Evolutionary conservation across 371 early-diverging fungal genomes (phyloP).

Genomic region (Zychaea mexicana): DNA sequence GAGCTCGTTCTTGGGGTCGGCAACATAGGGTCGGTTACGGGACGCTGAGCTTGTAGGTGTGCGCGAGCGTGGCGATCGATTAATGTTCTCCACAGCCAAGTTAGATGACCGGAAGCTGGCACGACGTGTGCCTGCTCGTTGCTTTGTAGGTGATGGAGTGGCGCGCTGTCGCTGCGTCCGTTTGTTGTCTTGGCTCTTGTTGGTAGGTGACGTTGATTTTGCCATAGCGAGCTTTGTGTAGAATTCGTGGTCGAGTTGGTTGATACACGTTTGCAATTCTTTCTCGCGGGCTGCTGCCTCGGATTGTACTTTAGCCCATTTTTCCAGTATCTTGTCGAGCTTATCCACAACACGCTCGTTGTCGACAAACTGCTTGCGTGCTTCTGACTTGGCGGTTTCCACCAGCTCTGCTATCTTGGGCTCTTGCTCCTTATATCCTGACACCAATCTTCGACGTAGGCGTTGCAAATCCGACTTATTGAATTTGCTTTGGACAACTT

Average conservation of each 20-base stretch:
- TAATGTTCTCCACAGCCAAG: background rate
- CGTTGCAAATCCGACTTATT: slow-evolving; percentile 52
- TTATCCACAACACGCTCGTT: slow-evolving; percentile 46
- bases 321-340: slow-evolving; percentile 44
- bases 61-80: background rate
- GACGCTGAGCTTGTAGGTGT: slow-evolving; percentile 9
- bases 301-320: slow-evolving; percentile 41
- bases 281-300: slow-evolving; percentile 31
- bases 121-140: slow-evolving; percentile 17
- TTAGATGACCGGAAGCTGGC: background rate
- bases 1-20: slow-evolving; percentile 64
- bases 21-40: slow-evolving; percentile 39
- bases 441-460: slow-evolving; percentile 40
- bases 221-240: slow-evolving; percentile 51
- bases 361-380: slow-evolving; percentile 44
- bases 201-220: slow-evolving; percentile 31
- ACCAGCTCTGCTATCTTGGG: slow-evolving; percentile 24
- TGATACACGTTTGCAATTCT: slow-evolving; percentile 42
- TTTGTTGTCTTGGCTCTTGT: slow-evolving; percentile 23
- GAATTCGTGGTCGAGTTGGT: slow-evolving; percentile 46
- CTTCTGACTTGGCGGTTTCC: slow-evolving; percentile 33
- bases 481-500: slow-evolving; percentile 33
- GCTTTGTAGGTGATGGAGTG: background rate
- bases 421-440: slow-evolving; percentile 31
- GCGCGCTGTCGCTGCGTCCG: slow-evolving; percentile 26